These are phyloP conservation scores for Suillus decipiens DNA, from an alignment of 768 basidiomycete genomes.

Conservation along the genomic window DNA sequence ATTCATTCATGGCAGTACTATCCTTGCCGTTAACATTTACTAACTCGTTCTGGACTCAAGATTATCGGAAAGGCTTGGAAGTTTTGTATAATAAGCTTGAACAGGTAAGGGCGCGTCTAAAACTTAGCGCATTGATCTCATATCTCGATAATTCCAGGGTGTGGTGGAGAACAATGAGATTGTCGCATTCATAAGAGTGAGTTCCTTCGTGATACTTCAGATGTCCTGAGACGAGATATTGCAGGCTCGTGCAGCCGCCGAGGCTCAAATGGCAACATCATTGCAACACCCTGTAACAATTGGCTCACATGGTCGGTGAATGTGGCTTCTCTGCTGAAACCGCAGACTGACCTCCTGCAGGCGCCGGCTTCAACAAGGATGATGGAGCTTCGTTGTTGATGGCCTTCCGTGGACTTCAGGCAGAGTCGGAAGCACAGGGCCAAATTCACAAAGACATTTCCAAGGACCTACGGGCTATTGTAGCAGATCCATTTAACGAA, in stretches of 20 bases:
- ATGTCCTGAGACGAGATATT: slow-evolving; percentile 14
- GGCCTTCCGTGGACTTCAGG: slow-evolving; percentile 78
- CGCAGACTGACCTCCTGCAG: slow-evolving; percentile 33
- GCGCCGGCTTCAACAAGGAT: slow-evolving; percentile 71
- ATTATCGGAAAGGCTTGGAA: slow-evolving; percentile 83
- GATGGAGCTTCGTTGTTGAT: slow-evolving; percentile 83
- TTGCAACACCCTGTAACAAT: slow-evolving; percentile 54
- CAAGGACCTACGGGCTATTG: slow-evolving; percentile 71
- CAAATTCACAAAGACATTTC: slow-evolving; percentile 70
- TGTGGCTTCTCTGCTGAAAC: slow-evolving; percentile 14
- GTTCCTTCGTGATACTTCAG: slow-evolving; percentile 23
- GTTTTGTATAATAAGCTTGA: slow-evolving; percentile 76
- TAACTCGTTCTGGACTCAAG: slow-evolving; percentile 95
- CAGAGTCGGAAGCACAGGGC: slow-evolving; percentile 72
- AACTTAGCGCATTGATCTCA: slow-evolving; percentile 12
- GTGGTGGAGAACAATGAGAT: slow-evolving; percentile 83
- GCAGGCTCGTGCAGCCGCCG: slow-evolving; percentile 74
- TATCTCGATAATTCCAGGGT: slow-evolving; percentile 50
- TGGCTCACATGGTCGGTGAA: slow-evolving; percentile 48
- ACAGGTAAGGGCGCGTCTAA: slow-evolving; percentile 48
- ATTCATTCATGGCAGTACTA: slow-evolving; percentile 72
- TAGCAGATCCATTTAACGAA: slow-evolving; percentile 76
- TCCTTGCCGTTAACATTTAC: slow-evolving; percentile 87
- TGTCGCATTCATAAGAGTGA: slow-evolving; percentile 77
- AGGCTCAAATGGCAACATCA: slow-evolving; percentile 61